These are phyloP conservation scores for Pleurostoma richardsiae DNA, from an alignment of 2,329 filamentous ascomycete species.

Conservation along the genomic window DNA sequence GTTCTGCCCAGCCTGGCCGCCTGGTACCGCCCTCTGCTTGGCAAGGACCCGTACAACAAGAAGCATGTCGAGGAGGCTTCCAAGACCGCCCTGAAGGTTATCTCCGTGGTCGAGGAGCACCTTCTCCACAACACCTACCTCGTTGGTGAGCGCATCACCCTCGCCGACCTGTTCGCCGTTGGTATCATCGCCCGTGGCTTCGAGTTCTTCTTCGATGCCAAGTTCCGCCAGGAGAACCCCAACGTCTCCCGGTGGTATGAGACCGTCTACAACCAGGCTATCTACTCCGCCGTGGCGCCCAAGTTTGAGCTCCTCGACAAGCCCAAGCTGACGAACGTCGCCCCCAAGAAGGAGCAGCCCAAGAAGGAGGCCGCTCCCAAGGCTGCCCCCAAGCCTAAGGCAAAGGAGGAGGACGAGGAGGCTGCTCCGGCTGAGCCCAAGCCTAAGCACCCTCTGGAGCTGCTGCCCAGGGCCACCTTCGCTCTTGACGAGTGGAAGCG, in stretches of 20 bases:
- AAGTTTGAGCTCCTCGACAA: constrained; percentile 77
- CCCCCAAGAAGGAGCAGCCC: constrained; percentile 75
- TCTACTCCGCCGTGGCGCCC: constrained; percentile 76
- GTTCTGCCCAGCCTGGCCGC: constrained; percentile 65
- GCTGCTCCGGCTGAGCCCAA: constrained; percentile 59
- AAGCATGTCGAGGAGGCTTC: constrained; percentile 81
- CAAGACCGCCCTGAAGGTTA: constrained; percentile 62
- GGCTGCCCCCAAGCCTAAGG: constrained; percentile 28
- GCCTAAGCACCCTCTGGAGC: constrained; percentile 93
- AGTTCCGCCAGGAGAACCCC: constrained; percentile 78
- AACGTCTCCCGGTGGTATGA: constrained; percentile 90
- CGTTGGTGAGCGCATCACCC: constrained; percentile 93
- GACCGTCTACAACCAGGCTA: constrained; percentile 87
- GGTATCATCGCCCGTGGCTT: constrained; percentile 81
- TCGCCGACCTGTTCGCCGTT: constrained; percentile 86
- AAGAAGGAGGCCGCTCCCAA: constrained; percentile 51
- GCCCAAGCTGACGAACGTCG: constrained; percentile 63
- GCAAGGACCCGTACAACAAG: constrained; percentile 91
- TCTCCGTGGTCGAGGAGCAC: constrained; percentile 78
- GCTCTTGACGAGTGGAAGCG: constrained; percentile 98
- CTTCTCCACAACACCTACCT: constrained; percentile 93
- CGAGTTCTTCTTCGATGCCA: constrained; percentile 90
- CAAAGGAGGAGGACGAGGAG: constrained; percentile 46
- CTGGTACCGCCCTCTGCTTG: constrained; percentile 86
- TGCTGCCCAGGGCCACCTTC: constrained; percentile 73